Percentiles rank a stretch among this genome's conserved stretches.
phyloP scores from a whole-genome alignment of 78 protist species.

The Pelomyxa schiedti region DNA sequence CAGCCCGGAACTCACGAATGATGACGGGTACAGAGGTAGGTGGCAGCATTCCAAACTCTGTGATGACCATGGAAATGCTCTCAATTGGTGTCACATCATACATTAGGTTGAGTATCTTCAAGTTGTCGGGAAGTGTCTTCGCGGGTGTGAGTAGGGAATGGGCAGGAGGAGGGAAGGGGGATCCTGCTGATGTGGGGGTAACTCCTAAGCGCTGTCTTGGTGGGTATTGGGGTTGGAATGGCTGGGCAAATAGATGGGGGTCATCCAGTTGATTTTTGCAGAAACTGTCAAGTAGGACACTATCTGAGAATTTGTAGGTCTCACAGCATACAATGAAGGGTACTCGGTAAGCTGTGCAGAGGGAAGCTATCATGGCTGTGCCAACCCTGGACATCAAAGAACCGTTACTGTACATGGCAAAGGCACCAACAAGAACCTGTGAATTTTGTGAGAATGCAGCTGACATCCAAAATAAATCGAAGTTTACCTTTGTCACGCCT shows the following conservation, averaged over 20 bases:
- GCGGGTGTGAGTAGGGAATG: neutral
- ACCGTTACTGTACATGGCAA: constrained; percentile 78
- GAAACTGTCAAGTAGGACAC: constrained; percentile 78
- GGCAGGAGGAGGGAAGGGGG: neutral
- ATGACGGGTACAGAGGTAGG: constrained; percentile 91
- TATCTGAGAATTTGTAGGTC: constrained; percentile 86
- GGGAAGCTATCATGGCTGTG: constrained; percentile 77
- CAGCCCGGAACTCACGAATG: constrained; percentile 64
- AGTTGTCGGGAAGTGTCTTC: neutral
- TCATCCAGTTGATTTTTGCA: constrained; percentile 83
- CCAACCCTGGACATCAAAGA: constrained; percentile 63
- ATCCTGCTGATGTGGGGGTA: neutral
- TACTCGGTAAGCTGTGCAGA: constrained; percentile 61
- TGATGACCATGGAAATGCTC: constrained; percentile 69
- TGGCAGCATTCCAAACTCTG: constrained; percentile 90
- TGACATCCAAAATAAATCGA: neutral
- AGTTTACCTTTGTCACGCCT: constrained; percentile 52
- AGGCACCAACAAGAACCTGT: constrained; percentile 83
- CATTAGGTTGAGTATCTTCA: constrained; percentile 70
- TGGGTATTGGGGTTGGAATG: too few relatives aligned
- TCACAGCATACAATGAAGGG: constrained; percentile 93
- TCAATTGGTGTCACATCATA: constrained; percentile 94
- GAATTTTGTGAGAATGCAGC: constrained; percentile 4
- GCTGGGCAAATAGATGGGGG: constrained; percentile 7
- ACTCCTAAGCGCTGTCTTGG: too few relatives aligned